Conservation (phyloP, 805 yeast genomes). For the Cyberlindnera meyerae region DNA sequence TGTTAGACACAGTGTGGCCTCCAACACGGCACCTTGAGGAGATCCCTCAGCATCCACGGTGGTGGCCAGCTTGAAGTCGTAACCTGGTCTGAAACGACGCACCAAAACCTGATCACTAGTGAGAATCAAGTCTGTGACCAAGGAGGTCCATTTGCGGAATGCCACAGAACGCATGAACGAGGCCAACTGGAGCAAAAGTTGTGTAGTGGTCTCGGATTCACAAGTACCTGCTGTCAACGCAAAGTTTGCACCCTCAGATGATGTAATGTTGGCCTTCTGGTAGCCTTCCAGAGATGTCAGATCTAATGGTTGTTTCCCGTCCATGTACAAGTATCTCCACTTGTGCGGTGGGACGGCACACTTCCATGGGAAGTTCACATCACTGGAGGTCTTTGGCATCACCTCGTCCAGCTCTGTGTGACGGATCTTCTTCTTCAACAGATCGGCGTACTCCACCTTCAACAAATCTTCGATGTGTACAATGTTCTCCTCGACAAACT, state of each 20-base stretch:
- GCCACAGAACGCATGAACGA: slow-evolving; percentile 53
- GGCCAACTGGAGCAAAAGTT: slow-evolving; percentile 51
- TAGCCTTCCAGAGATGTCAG: slow-evolving; percentile 27
- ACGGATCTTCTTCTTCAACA: slow-evolving; percentile 45
- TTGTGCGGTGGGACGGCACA: slow-evolving; percentile 92
- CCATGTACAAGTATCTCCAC: slow-evolving; percentile 79
- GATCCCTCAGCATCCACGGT: slow-evolving; percentile 30
- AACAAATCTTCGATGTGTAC: slow-evolving; percentile 64
- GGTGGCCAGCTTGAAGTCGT: slow-evolving; percentile 89
- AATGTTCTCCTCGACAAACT: slow-evolving; percentile 64
- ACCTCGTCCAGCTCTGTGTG: slow-evolving; percentile 54
- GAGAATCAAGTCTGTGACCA: slow-evolving; percentile 57
- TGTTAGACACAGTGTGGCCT: slow-evolving; percentile 78
- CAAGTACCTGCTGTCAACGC: slow-evolving; percentile 25
- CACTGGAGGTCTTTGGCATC: slow-evolving; percentile 52
- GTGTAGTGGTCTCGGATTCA: slow-evolving; percentile 29
- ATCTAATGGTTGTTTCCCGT: slow-evolving; percentile 45
- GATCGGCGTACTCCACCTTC: slow-evolving; percentile 45
- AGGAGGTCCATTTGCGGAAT: slow-evolving; percentile 65
- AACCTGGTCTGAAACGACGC: slow-evolving; percentile 92
- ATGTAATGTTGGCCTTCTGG: slow-evolving; percentile 31
- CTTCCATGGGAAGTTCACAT: slow-evolving; percentile 75
- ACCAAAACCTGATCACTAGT: slow-evolving; percentile 64
- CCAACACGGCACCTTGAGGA: slow-evolving; percentile 44
- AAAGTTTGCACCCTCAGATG: slow-evolving; percentile 55